These are phyloP conservation scores for Calonectria pseudoreteaudii DNA, from an alignment of 2,329 filamentous ascomycete genomes.

Conservation along the genomic window DNA sequence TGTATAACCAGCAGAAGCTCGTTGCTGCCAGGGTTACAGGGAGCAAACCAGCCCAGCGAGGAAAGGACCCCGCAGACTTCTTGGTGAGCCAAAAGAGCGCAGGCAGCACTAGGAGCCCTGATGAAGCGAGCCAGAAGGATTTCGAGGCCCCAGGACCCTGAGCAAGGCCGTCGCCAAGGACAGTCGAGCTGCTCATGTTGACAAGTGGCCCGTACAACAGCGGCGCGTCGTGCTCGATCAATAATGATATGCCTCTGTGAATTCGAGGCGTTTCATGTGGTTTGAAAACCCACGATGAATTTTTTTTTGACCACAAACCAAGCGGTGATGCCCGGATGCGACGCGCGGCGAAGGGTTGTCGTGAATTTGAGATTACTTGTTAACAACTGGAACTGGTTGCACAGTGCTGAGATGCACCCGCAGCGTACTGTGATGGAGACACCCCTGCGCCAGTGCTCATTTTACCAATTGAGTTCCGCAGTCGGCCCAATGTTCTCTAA, in stretches of 20 bases:
- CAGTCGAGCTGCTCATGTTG: slow-evolving; percentile 34
- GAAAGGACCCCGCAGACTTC: not conserved
- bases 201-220: slow-evolving; percentile 39
- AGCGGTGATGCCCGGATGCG: not conserved
- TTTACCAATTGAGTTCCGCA: not conserved
- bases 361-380: slow-evolving; percentile 28
- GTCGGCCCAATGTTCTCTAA: not conserved
- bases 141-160: slow-evolving; percentile 4
- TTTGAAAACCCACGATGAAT: not conserved
- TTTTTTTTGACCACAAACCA: not conserved
- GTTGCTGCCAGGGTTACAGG: slow-evolving; percentile 30
- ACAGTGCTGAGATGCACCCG: slow-evolving; percentile 14
- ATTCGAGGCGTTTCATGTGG: not conserved
- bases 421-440: slow-evolving; percentile 32
- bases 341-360: not conserved
- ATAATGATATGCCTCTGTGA: not conserved
- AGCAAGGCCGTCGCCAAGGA: not conserved
- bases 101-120: slow-evolving; percentile 27
- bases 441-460: not conserved
- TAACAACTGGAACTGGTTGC: slow-evolving; percentile 13
- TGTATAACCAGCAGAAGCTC: slow-evolving; percentile 37
- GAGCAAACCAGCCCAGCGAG: slow-evolving; percentile 14
- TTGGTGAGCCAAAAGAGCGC: slow-evolving; percentile 21
- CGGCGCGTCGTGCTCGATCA: slow-evolving; percentile 1
- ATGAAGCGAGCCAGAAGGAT: slow-evolving; percentile 30